A percentile compares a stretch with the other conserved stretches of the same genome.
Evolutionary conservation across 805 yeast species (phyloP).

Genomic region (Saccharomycopsis babjevae): DNA sequence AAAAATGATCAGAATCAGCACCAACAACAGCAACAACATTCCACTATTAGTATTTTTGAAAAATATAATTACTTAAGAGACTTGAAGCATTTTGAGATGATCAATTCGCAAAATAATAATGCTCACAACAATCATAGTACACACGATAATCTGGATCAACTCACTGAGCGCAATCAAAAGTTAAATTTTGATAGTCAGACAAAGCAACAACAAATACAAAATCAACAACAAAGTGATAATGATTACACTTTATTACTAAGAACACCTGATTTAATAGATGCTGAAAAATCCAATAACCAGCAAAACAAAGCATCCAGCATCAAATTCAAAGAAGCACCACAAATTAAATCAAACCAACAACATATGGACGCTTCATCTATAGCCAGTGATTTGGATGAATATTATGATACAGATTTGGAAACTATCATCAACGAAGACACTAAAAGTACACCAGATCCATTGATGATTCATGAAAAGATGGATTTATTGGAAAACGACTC

Average conservation of each 20-base stretch:
- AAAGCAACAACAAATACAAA: constrained; percentile 4
- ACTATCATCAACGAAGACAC: not conserved
- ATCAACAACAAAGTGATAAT: not conserved
- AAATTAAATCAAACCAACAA: constrained; percentile 4
- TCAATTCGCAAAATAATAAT: not conserved
- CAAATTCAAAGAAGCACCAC: constrained; percentile 14
- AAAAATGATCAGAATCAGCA: constrained; percentile 17
- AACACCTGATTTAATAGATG: constrained; percentile 12
- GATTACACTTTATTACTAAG: constrained; percentile 10
- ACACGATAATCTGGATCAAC: not conserved
- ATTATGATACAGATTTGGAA: not conserved
- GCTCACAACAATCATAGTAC: not conserved
- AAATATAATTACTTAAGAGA: constrained; percentile 12
- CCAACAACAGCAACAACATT: constrained; percentile 13
- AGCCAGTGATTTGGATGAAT: not conserved
- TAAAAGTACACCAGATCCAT: constrained; percentile 12
- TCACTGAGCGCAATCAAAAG: not conserved
- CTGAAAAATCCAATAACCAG: not conserved
- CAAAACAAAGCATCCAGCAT: not conserved
- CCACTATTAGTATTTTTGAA: constrained; percentile 12
- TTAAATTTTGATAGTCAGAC: not conserved
- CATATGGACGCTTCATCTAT: not conserved
- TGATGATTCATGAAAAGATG: constrained; percentile 1
- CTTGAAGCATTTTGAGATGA: constrained; percentile 12
- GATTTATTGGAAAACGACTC: not conserved